A percentile compares a stretch with the other conserved stretches of the same genome.
phyloP scores from a whole-genome alignment of 2,329 filamentous ascomycete species.

The Stemphylium beticola region DNA sequence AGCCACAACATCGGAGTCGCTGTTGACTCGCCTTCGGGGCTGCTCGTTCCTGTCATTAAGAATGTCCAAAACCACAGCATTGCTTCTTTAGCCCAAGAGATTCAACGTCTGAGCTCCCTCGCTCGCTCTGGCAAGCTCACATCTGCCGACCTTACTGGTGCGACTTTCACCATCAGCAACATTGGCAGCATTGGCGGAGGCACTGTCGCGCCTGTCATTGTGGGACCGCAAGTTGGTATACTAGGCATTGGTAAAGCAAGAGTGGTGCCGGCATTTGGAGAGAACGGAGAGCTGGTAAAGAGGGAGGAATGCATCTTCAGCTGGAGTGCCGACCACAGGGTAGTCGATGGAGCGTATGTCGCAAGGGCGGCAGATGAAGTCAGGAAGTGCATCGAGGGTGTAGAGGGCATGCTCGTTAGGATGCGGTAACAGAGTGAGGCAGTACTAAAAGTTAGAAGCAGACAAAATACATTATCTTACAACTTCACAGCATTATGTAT shows the following conservation, averaged over 20 bases:
- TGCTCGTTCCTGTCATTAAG: constrained; percentile 90
- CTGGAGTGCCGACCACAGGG: constrained; percentile 94
- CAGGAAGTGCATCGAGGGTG: constrained; percentile 77
- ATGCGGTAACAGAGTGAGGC: constrained; percentile 18
- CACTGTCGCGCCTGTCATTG: constrained; percentile 89
- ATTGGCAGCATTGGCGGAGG: constrained; percentile 95
- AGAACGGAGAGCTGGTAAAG: constrained; percentile 65
- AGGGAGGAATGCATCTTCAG: constrained; percentile 88
- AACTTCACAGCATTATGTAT: no score
- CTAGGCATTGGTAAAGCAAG: constrained; percentile 84
- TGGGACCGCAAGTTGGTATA: constrained; percentile 89
- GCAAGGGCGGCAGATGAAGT: constrained; percentile 87
- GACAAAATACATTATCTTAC: background rate
- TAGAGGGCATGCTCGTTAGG: constrained; percentile 84
- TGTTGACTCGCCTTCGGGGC: constrained; percentile 88
- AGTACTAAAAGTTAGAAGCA: background rate
- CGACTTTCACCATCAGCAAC: constrained; percentile 95
- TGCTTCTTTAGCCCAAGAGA: constrained; percentile 76
- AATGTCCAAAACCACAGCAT: constrained; percentile 81
- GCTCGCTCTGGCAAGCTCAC: constrained; percentile 77
- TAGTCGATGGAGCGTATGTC: constrained; percentile 94
- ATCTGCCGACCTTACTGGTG: constrained; percentile 77
- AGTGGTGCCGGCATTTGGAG: constrained; percentile 77
- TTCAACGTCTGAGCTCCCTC: constrained; percentile 73
- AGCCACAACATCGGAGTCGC: constrained; percentile 96